phyloP scores from a whole-genome alignment of 768 basidiomycete genomes.

The Roridomyces roridus region DNA sequence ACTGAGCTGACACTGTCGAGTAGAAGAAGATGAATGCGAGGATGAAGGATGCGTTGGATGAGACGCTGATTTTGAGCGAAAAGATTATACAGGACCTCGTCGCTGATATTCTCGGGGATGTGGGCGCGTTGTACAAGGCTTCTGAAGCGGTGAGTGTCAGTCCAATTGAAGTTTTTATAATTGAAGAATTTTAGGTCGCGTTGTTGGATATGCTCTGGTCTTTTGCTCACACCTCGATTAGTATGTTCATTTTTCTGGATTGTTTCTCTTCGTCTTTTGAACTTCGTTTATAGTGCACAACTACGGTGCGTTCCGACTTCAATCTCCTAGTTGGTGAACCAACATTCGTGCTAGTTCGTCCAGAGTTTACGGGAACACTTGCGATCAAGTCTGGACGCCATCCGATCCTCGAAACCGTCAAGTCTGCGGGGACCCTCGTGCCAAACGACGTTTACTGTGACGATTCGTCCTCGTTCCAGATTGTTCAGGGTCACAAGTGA shows the following conservation, averaged over 20 bases:
- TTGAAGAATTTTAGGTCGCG: constrained; percentile 62
- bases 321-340: too few relatives aligned
- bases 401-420: constrained; percentile 81
- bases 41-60: constrained; percentile 91
- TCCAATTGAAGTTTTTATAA: neutral
- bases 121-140: constrained; percentile 86
- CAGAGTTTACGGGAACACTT: constrained; percentile 89
- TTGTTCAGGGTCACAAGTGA: constrained; percentile 91
- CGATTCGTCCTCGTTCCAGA: constrained; percentile 84
- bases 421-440: constrained; percentile 72
- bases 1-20: neutral
- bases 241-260: constrained; percentile 54
- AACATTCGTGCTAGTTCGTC: constrained; percentile 80
- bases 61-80: constrained; percentile 85
- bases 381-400: constrained; percentile 91
- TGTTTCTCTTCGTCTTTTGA: neutral
- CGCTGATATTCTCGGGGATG: constrained; percentile 66
- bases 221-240: constrained; percentile 82
- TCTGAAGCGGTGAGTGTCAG: constrained; percentile 78
- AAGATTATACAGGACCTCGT: constrained; percentile 84
- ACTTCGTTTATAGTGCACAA: constrained; percentile 45
- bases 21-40: constrained; percentile 89
- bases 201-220: constrained; percentile 90
- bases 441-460: constrained; percentile 93
- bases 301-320: constrained; percentile 46